phyloP scores from a whole-genome alignment of 2,329 filamentous ascomycete species.

The Cladosporium austrohemisphaericum region DNA sequence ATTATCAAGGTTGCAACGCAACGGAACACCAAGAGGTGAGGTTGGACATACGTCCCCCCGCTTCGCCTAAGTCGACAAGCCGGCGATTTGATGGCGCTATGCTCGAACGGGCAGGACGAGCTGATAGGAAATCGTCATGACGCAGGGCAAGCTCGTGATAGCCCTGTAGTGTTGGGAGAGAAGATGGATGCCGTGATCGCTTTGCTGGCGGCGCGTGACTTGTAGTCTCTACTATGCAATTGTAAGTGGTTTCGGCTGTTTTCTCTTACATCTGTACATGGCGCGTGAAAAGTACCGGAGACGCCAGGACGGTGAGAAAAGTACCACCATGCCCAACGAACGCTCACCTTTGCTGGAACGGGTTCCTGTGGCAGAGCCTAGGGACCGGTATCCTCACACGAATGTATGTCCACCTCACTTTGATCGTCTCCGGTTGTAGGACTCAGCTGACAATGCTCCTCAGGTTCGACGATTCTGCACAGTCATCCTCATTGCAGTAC shows the following conservation, averaged over 20 bases:
- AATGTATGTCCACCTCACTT: constrained; percentile 23
- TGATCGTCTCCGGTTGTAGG: not conserved
- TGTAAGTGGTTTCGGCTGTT: not conserved
- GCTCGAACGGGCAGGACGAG: constrained; percentile 9
- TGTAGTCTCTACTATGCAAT: not conserved
- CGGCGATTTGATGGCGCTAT: constrained; percentile 2
- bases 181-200: constrained; percentile 1
- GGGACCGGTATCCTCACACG: constrained; percentile 49
- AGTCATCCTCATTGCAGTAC: constrained; percentile 45
- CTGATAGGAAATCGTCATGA: constrained; percentile 15
- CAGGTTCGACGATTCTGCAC: constrained; percentile 63
- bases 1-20: not conserved
- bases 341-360: constrained; percentile 65
- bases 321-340: constrained; percentile 48
- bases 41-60: not conserved
- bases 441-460: not conserved
- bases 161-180: not conserved
- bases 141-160: constrained; percentile 12
- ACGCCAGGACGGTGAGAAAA: constrained; percentile 11
- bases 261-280: not conserved
- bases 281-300: constrained; percentile 4
- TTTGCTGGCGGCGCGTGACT: constrained; percentile 2
- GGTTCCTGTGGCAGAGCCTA: constrained; percentile 53
- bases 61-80: constrained; percentile 1
- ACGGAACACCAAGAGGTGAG: constrained; percentile 6